A percentile compares a stretch with the other conserved stretches of the same genome.
These are phyloP conservation scores for Eutrema heterophyllum DNA, from an alignment of 345 rosid species.

Conservation along the genomic window DNA sequence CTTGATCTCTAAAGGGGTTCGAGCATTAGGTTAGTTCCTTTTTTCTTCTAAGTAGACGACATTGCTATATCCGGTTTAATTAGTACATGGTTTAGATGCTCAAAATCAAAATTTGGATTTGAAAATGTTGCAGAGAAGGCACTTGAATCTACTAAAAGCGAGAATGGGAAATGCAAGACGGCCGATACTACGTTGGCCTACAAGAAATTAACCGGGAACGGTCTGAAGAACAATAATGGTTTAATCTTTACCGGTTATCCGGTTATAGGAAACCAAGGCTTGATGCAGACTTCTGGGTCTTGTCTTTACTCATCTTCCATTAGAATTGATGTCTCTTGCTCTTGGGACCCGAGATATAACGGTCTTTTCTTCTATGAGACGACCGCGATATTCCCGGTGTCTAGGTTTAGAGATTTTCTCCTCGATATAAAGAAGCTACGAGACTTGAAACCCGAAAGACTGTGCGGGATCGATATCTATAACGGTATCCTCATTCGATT, in stretches of 20 bases:
- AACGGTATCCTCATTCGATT: constrained; percentile 67
- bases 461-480: constrained; percentile 71
- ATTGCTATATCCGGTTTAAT: neutral
- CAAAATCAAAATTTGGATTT: neutral
- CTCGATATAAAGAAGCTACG: constrained; percentile 58
- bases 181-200: constrained; percentile 47
- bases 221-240: constrained; percentile 62
- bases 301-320: constrained; percentile 57
- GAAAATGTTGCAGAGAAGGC: constrained; percentile 50
- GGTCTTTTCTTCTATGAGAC: constrained; percentile 80
- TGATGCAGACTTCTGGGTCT: constrained; percentile 77
- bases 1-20: constrained; percentile 46
- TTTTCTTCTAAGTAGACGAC: neutral
- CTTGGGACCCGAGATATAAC: constrained; percentile 76
- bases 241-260: constrained; percentile 72
- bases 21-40: constrained; percentile 51
- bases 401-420: constrained; percentile 48
- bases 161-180: constrained; percentile 49
- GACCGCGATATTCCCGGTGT: constrained; percentile 56
- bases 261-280: constrained; percentile 74
- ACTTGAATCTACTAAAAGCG: constrained; percentile 44
- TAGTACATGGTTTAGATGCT: neutral
- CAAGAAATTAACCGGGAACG: constrained; percentile 63
- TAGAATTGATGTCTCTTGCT: constrained; percentile 43
- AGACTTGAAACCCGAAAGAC: constrained; percentile 49